Evolutionary conservation across 2,329 filamentous ascomycete species (phyloP), one percentile per base, ranked within the genome.

Genomic region (Reticulascus tulasneorum): DNA sequence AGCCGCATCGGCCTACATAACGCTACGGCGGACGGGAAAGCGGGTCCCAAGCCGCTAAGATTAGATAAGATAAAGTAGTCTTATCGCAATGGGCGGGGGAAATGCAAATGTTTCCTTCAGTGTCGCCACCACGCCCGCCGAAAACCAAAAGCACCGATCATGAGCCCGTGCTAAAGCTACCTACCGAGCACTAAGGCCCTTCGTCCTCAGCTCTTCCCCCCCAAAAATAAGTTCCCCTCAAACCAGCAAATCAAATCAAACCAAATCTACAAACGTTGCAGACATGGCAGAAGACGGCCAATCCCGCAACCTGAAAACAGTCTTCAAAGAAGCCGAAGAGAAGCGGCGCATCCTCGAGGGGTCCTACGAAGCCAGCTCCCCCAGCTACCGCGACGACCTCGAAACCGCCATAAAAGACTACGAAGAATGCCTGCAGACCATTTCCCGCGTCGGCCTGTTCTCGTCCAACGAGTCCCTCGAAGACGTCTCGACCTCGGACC

Each of bases 381-480:
- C 34, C 9, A 60, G 68, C 37, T 91, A 84, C 63, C 78, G 79
- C 54, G 73, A 82, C 47, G 79, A 79, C 50, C 73, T 95, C 48
- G 67, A 69, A 41, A 63, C 71, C 24, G 77, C 86, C 25, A 78
- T 94, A 49, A 63, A 75, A 45, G 75, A 79, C 35, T 91, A 94
- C 63, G 71, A 84, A 52, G 71, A 84, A 58, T 90, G 86, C 59
- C 70, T 84, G 40, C 68, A 77, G 40, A 76, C 86, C 37, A 78
- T 86, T 46, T 70, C 78, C 47, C 73, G 79, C 41, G 70, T 93
- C 18, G 83, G 86, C 1, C 70, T 98, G 35, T 97, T 97, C 73
- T 95, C 88, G 49, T 73, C 81, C 23, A 98, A 98, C 62, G 93
- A 98, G 61, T 75, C 77, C 1, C 63, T 91, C 24, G 93, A 98